phyloP scores from a whole-genome alignment of 352 stramenopile species.

The Phytophthora palmivora region DNA sequence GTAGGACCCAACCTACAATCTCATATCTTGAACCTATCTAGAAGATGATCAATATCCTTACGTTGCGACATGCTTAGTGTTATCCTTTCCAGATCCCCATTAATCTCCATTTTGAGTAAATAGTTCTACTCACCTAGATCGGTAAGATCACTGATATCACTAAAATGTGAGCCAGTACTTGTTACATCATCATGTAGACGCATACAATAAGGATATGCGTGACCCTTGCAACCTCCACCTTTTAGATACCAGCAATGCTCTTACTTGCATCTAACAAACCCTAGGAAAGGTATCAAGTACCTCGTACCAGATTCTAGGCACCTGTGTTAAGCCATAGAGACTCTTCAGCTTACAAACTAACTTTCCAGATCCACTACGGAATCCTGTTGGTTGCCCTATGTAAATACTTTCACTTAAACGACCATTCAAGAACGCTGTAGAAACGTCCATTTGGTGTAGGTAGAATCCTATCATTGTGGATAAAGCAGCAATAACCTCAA shows the following conservation, averaged over 20 bases:
- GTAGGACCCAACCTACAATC: too few relatives aligned
- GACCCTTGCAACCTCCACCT: too few relatives aligned
- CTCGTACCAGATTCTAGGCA: too few relatives aligned
- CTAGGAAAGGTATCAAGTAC: too few relatives aligned
- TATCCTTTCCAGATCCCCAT: slow-evolving; percentile 1
- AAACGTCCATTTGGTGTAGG: slow-evolving; percentile 1
- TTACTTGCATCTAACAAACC: too few relatives aligned
- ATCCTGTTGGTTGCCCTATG: slow-evolving; percentile 12
- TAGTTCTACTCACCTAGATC: not conserved
- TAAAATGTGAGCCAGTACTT: slow-evolving; percentile 5
- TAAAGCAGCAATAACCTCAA: slow-evolving; percentile 2
- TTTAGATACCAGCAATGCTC: too few relatives aligned
- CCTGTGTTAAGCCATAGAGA: too few relatives aligned
- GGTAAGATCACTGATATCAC: slow-evolving; percentile 1
- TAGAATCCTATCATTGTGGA: slow-evolving; percentile 1
- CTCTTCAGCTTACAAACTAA: slow-evolving; percentile 13
- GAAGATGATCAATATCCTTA: slow-evolving; percentile 9
- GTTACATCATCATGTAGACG: slow-evolving; percentile 16
- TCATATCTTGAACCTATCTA: slow-evolving; percentile 10
- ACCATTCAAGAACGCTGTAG: slow-evolving; percentile 14
- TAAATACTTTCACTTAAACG: slow-evolving; percentile 12
- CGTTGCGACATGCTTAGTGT: slow-evolving; percentile 1
- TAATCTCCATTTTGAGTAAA: slow-evolving; percentile 3
- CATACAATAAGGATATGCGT: too few relatives aligned
- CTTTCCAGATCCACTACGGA: not conserved